These are phyloP conservation scores for Xylariaceae sp. DNA, from an alignment of 2,329 filamentous ascomycete genomes.

Conservation along the genomic window DNA sequence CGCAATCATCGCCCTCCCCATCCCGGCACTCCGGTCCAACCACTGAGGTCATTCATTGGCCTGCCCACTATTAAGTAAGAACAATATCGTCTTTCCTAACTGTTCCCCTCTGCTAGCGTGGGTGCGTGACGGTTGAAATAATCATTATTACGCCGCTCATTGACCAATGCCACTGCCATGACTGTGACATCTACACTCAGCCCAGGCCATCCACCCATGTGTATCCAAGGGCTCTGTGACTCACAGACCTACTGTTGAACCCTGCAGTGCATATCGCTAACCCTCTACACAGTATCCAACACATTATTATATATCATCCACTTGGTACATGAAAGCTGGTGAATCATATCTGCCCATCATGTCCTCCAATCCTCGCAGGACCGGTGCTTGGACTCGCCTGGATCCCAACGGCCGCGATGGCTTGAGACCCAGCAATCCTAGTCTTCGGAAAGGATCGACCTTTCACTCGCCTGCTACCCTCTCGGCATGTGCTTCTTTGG, in stretches of 20 bases:
- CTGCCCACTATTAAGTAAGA: background rate
- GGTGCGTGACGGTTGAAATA: background rate
- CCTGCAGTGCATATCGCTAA: slow-evolving; percentile 31
- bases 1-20: background rate
- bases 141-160: slow-evolving; percentile 17
- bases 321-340: slow-evolving; percentile 19
- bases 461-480: slow-evolving; percentile 50
- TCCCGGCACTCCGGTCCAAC: slow-evolving; percentile 2
- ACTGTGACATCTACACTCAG: slow-evolving; percentile 24
- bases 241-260: slow-evolving; percentile 27
- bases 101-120: background rate
- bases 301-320: slow-evolving; percentile 15
- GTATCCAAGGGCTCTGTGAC: slow-evolving; percentile 29
- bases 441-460: slow-evolving; percentile 66
- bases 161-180: slow-evolving; percentile 27
- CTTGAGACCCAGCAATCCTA: slow-evolving; percentile 48
- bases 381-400: slow-evolving; percentile 38
- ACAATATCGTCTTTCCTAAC: background rate
- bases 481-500: slow-evolving; percentile 34
- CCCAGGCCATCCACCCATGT: slow-evolving; percentile 28
- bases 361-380: slow-evolving; percentile 46
- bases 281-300: slow-evolving; percentile 27
- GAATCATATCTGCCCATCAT: slow-evolving; percentile 36
- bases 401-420: slow-evolving; percentile 38
- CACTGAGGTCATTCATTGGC: slow-evolving; percentile 17